Conservation (phyloP, 2,329 filamentous ascomycete genomes). For the Massarina eburnea region DNA sequence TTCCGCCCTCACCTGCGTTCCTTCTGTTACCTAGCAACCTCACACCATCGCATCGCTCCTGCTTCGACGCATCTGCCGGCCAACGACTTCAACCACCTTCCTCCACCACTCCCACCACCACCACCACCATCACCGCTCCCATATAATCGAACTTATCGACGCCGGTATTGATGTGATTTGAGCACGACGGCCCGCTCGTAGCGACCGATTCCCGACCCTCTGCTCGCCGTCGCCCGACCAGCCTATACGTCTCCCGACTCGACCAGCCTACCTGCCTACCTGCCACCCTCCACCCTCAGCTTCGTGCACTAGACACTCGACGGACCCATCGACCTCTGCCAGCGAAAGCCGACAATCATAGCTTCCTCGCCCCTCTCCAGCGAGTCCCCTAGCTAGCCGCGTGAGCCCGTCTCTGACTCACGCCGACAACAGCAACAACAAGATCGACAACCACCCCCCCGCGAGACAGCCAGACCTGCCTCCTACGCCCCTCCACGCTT, state of each 20-base stretch:
- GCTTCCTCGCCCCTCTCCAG: conserved; percentile 19
- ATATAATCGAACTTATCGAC: conserved; percentile 35
- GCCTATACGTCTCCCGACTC: conserved; percentile 19
- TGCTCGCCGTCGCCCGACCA: conserved; percentile 23
- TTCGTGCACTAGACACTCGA: conserved; percentile 28
- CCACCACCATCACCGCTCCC: conserved; percentile 17
- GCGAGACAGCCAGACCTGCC: conserved; percentile 29
- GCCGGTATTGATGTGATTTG: conserved; percentile 38
- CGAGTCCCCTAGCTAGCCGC: conserved; percentile 28
- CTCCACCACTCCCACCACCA: conserved; percentile 14
- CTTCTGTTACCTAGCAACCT: conserved; percentile 2
- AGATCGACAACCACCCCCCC: conserved; percentile 13
- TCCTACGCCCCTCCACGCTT: conserved; percentile 38
- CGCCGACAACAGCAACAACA: conserved; percentile 18
- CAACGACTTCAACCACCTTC: conserved; percentile 28
- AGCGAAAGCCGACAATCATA: conserved; percentile 29
- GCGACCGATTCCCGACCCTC: conserved; percentile 22
- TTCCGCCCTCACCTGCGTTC: conserved; percentile 30
- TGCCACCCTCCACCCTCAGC: conserved; percentile 17
- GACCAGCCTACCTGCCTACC: conserved; percentile 6
- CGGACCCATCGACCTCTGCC: conserved; percentile 25
- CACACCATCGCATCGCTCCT: neutral
- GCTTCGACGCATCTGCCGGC: conserved; percentile 13
- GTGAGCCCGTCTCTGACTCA: conserved; percentile 43
- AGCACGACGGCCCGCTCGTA: conserved; percentile 27